Conservation (phyloP, 768 basidiomycete species). For the Crepidotus variabilis region DNA sequence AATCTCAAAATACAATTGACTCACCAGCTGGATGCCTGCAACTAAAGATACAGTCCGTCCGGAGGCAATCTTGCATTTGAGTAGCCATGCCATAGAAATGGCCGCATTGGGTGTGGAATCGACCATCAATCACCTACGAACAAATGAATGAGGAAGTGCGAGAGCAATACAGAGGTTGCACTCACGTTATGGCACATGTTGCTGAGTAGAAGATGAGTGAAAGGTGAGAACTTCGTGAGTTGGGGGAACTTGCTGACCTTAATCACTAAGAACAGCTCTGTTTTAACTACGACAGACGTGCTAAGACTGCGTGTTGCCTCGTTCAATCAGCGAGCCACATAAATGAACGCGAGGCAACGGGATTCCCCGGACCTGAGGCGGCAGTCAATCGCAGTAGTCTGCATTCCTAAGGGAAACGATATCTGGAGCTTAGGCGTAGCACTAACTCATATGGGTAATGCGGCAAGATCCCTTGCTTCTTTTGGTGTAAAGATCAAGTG, state of each 20-base stretch:
- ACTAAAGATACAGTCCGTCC: constrained; percentile 68
- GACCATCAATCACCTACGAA: constrained; percentile 69
- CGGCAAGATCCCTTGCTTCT: neutral
- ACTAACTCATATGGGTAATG: neutral
- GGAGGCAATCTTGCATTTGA: constrained; percentile 60
- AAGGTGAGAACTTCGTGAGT: constrained; percentile 17
- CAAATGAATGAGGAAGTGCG: constrained; percentile 1
- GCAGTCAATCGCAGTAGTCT: constrained; percentile 16
- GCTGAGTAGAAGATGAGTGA: constrained; percentile 11
- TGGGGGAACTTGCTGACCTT: constrained; percentile 16
- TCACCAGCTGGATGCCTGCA: constrained; percentile 53
- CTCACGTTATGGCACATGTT: constrained; percentile 76
- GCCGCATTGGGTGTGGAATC: constrained; percentile 63
- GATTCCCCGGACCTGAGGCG: constrained; percentile 27
- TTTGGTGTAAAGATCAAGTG: neutral
- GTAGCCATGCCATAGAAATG: constrained; percentile 76
- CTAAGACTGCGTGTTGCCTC: constrained; percentile 37
- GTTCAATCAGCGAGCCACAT: constrained; percentile 30
- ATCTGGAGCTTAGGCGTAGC: constrained; percentile 1
- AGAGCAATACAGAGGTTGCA: constrained; percentile 9
- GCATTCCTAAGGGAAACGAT: constrained; percentile 15
- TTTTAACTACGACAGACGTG: constrained; percentile 21
- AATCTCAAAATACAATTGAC: constrained; percentile 4
- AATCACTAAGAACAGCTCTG: constrained; percentile 13
- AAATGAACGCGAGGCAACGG: constrained; percentile 37